Evolutionary conservation across 495 filamentous ascomycete genomes (phyloP).

Genomic region (Rhypophila decipiens): DNA sequence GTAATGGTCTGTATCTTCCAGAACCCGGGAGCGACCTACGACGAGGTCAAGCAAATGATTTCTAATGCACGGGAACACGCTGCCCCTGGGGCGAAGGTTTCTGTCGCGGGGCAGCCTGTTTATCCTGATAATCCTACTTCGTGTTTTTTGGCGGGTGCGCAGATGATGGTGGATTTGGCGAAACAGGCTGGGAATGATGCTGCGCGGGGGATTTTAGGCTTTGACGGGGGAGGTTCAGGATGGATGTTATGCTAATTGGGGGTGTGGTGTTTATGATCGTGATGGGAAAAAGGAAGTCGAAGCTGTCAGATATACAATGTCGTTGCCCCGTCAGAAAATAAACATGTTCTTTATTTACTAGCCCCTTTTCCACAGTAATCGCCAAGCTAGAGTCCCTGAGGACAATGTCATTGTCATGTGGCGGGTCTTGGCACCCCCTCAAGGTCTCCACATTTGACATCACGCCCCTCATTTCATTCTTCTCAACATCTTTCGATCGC

Average conservation of each 20-base stretch:
- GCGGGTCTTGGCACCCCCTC: no score
- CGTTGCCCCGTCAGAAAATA: no score
- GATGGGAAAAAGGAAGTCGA: no score
- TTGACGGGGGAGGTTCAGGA: constrained; percentile 19
- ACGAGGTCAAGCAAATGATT: constrained; percentile 25
- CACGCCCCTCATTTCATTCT: no score
- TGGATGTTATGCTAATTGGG: constrained; percentile 22
- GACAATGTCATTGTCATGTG: no score
- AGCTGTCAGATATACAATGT: no score
- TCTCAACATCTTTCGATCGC: no score
- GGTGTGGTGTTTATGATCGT: no score
- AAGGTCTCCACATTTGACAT: no score
- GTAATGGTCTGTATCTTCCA: constrained; percentile 23
- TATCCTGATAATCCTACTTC: constrained; percentile 17
- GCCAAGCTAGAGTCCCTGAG: no score
- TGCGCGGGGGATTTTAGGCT: constrained; percentile 22
- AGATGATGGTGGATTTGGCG: constrained; percentile 19
- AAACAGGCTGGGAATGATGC: constrained; percentile 18
- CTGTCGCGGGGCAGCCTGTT: constrained; percentile 22
- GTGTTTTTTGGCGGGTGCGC: constrained; percentile 17
- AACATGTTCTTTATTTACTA: no score
- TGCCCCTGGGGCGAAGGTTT: constrained; percentile 19
- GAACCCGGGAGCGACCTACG: constrained; percentile 18
- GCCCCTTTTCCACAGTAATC: no score
- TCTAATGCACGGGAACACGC: constrained; percentile 21